Evolutionary conservation across 768 basidiomycete species (phyloP).

Genomic region (Rhodocollybia butyracea): DNA sequence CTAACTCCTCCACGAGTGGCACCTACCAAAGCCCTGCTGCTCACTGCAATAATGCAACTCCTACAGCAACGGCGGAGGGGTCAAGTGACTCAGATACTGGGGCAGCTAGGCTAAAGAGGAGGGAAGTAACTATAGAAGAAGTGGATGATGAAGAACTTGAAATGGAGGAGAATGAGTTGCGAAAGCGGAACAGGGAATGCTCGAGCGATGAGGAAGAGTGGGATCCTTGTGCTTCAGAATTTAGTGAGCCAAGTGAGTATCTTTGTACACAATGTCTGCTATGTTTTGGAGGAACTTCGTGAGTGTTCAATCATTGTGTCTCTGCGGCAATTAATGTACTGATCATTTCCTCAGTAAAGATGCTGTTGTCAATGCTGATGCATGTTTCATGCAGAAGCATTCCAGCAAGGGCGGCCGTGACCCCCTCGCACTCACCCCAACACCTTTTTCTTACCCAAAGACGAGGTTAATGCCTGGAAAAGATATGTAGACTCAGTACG

Average conservation of each 20-base stretch:
- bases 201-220: not conserved
- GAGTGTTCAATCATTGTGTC: not conserved
- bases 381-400: conserved; percentile 30
- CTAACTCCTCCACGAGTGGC: too few relatives aligned
- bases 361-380: conserved; percentile 28
- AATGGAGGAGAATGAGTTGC: too few relatives aligned
- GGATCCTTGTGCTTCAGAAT: not conserved
- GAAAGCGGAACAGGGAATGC: not conserved
- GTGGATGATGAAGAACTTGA: too few relatives aligned
- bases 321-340: not conserved
- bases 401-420: conserved; percentile 11
- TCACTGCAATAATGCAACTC: too few relatives aligned
- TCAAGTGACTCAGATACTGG: too few relatives aligned
- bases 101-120: too few relatives aligned
- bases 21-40: too few relatives aligned
- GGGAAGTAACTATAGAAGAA: too few relatives aligned
- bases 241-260: conserved; percentile 17
- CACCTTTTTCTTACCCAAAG: conserved; percentile 18
- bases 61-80: too few relatives aligned
- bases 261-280: conserved; percentile 20
- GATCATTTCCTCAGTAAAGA: conserved; percentile 17
- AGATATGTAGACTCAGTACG: conserved; percentile 15
- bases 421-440: conserved; percentile 15
- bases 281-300: conserved; percentile 24
- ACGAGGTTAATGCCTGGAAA: conserved; percentile 17